These are phyloP conservation scores for Sporothrix globosa DNA, from an alignment of 2,329 filamentous ascomycete genomes.

Conservation along the genomic window DNA sequence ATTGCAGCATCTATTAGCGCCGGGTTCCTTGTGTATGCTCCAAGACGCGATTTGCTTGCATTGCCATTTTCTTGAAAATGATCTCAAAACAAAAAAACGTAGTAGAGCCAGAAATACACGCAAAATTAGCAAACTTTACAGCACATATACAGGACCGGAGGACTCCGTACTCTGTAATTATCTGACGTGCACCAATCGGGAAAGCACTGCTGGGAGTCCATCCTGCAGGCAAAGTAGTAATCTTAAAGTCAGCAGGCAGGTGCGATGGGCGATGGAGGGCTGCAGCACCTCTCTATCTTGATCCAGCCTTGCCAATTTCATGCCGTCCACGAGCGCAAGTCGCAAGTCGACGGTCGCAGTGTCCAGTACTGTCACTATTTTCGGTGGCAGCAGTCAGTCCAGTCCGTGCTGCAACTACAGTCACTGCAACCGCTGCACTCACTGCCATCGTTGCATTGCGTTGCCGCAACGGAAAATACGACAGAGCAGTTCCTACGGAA, in stretches of 20 bases:
- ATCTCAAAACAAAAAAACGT: too few species aligned
- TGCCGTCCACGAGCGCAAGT: not conserved
- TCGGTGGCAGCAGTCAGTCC: not conserved
- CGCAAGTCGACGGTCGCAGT: not conserved
- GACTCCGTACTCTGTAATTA: too few species aligned
- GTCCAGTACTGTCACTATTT: not conserved
- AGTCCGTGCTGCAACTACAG: not conserved
- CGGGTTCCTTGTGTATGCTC: too few species aligned
- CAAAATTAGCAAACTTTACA: too few species aligned
- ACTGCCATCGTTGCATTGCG: not conserved
- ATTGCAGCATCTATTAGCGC: too few species aligned
- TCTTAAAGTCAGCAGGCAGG: not conserved
- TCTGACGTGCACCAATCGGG: not conserved
- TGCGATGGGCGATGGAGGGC: not conserved
- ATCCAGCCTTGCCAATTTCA: not conserved
- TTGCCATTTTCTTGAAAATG: too few species aligned
- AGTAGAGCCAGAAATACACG: too few species aligned
- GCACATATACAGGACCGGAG: too few species aligned
- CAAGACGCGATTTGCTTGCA: too few species aligned
- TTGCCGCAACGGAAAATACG: not conserved
- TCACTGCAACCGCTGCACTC: not conserved
- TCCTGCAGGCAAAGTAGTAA: not conserved
- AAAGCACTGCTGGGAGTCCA: not conserved
- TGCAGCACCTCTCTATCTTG: not conserved
- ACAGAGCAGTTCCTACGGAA: not conserved